Conservation (phyloP, 352 stramenopile species). For the Globisporangium orthogonon region DNA sequence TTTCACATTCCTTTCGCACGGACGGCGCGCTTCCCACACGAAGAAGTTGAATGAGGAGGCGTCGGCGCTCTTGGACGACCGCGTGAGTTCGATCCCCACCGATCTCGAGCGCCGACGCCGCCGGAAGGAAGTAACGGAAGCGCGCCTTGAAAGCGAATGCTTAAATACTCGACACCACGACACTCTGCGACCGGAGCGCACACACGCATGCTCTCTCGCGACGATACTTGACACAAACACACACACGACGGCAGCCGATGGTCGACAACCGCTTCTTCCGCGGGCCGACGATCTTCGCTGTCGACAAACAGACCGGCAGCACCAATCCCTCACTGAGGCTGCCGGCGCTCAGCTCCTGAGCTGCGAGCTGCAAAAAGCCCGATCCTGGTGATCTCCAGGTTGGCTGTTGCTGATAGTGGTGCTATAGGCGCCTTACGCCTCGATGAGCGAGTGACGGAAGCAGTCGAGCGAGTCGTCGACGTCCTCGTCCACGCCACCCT, state of each 20-base stretch:
- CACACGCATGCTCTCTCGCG: not conserved
- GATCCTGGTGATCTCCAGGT: not conserved
- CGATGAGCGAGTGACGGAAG: slow-evolving; percentile 1
- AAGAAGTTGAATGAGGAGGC: not conserved
- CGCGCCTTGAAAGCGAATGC: not conserved
- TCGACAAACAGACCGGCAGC: not conserved
- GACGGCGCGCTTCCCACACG: not conserved
- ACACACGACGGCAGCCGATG: not conserved
- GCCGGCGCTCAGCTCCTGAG: not conserved
- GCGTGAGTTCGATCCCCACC: slow-evolving; percentile 1
- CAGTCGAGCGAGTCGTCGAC: not conserved
- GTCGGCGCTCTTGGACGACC: not conserved
- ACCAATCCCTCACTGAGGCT: not conserved
- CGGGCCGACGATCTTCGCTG: not conserved
- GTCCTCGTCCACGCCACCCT: slow-evolving; percentile 12
- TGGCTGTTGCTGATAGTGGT: not conserved
- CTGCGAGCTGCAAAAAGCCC: not conserved
- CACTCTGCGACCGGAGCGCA: slow-evolving; percentile 1
- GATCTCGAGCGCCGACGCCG: not conserved
- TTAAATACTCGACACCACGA: not conserved
- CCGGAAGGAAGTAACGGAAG: not conserved
- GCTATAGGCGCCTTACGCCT: not conserved
- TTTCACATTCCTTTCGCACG: not conserved
- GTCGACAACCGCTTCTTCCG: not conserved
- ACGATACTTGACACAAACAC: not conserved